These are phyloP conservation scores for Stephania cephalantha DNA, from an alignment of 164 flowering plant genomes.

Conservation along the genomic window DNA sequence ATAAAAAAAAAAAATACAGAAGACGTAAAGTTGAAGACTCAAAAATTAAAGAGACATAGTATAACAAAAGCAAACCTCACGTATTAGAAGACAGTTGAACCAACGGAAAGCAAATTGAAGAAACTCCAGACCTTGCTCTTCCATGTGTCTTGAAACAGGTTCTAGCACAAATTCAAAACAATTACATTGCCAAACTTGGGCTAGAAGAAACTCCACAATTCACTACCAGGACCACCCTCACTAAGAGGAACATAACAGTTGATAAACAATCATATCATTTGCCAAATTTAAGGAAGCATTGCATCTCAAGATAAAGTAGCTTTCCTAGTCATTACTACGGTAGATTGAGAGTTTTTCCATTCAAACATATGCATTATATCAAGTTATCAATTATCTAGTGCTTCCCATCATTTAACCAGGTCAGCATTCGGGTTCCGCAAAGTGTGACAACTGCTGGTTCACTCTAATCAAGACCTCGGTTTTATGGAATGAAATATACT, in stretches of 20 bases:
- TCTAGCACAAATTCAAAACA: conserved; percentile 33
- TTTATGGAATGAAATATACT: no score
- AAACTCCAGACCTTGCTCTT: conserved; percentile 93
- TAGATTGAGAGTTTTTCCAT: no score
- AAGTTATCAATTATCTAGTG: no score
- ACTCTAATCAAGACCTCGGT: no score
- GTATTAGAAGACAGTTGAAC: conserved; percentile 97
- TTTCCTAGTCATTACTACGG: no score
- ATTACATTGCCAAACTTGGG: conserved; percentile 3
- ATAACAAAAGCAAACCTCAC: conserved; percentile 58
- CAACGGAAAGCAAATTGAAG: conserved; percentile 99
- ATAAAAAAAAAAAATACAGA: no score
- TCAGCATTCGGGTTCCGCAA: no score
- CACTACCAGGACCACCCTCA: neutral
- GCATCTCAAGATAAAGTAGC: neutral
- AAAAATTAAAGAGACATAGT: no score
- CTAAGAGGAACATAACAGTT: neutral
- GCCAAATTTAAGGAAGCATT: neutral
- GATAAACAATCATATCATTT: neutral
- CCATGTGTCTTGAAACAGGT: conserved; percentile 94
- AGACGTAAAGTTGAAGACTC: no score
- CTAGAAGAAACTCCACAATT: neutral
- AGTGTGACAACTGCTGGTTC: no score
- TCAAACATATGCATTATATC: no score
- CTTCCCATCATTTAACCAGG: no score